Conservation (phyloP, 2,329 filamentous ascomycete species). For the Hawksworthiomyces lignivorus region DNA sequence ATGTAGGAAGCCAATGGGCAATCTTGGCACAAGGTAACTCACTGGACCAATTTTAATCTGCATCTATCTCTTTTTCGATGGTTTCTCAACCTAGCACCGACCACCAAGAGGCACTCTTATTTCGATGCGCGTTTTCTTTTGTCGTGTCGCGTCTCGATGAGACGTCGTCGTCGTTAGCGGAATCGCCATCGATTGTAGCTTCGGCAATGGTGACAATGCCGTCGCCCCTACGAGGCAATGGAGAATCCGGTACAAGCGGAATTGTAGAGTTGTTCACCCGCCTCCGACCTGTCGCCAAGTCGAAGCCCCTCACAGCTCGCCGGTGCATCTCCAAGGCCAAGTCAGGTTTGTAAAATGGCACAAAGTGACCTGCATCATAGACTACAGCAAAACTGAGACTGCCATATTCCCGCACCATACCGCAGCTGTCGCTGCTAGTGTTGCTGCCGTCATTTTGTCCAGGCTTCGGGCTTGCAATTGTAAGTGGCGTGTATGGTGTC, state of each 20-base stretch:
- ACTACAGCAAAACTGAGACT: conserved; percentile 55
- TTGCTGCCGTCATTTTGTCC: conserved; percentile 43
- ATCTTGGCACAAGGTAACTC: conserved; percentile 2
- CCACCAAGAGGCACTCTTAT: too few species aligned
- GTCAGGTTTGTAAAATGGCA: conserved; percentile 20
- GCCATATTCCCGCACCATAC: conserved; percentile 60
- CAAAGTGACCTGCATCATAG: conserved; percentile 47
- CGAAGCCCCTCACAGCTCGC: conserved; percentile 19
- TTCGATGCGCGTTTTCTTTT: too few species aligned
- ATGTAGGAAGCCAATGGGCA: background rate
- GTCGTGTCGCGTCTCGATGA: too few species aligned
- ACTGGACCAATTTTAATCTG: conserved; percentile 5
- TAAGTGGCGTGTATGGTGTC: conserved; percentile 59
- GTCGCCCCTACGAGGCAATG: too few species aligned
- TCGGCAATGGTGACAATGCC: too few species aligned
- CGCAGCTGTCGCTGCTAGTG: conserved; percentile 54
- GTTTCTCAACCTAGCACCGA: too few species aligned
- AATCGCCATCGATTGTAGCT: too few species aligned
- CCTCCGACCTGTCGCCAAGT: conserved; percentile 18
- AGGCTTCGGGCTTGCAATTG: background rate
- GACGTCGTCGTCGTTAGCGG: too few species aligned
- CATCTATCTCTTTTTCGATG: background rate
- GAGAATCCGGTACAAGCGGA: conserved; percentile 3
- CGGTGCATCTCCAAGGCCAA: conserved; percentile 21
- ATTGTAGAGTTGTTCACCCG: background rate